These are phyloP conservation scores for Acacia acuminata DNA, from an alignment of 306 rosid genomes.

Conservation along the genomic window DNA sequence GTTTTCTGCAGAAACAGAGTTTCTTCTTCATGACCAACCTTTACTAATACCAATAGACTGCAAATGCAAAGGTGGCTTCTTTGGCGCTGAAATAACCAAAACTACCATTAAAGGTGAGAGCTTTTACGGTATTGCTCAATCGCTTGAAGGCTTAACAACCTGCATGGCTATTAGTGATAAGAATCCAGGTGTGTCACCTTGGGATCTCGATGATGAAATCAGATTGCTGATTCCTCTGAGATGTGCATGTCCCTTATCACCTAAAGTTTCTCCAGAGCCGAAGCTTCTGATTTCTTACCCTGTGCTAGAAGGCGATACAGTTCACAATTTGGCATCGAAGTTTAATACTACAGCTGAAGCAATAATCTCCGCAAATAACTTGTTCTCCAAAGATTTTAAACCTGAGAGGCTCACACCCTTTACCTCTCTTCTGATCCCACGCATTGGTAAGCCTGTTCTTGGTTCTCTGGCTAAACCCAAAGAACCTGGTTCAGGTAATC, in stretches of 20 bases:
- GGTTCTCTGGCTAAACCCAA: conserved; percentile 53
- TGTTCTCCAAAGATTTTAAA: conserved; percentile 26
- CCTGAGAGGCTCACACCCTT: conserved; percentile 48
- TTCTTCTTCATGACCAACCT: conserved; percentile 56
- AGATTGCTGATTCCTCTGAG: conserved; percentile 64
- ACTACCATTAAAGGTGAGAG: conserved; percentile 64
- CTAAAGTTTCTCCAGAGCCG: conserved; percentile 39
- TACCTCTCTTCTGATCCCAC: conserved; percentile 72
- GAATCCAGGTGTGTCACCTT: conserved; percentile 62
- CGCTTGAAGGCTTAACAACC: conserved; percentile 78
- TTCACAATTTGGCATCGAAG: conserved; percentile 64
- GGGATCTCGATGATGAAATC: conserved; percentile 46
- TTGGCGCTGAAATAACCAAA: conserved; percentile 55
- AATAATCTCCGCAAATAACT: conserved; percentile 56
- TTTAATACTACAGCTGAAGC: conserved; percentile 65
- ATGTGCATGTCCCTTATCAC: conserved; percentile 75
- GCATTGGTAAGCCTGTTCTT: conserved; percentile 46
- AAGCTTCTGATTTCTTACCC: conserved; percentile 73
- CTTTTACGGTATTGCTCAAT: conserved; percentile 60
- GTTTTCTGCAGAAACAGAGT: conserved; percentile 66
- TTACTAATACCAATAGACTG: conserved; percentile 78
- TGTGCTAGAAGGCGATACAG: conserved; percentile 63
- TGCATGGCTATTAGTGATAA: conserved; percentile 63
- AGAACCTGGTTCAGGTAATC: conserved; percentile 50
- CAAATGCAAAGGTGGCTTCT: conserved; percentile 58